Evolutionary conservation across 192 early-diverging fungal genomes (phyloP).

Genomic region (Linnemannia schmuckeri): DNA sequence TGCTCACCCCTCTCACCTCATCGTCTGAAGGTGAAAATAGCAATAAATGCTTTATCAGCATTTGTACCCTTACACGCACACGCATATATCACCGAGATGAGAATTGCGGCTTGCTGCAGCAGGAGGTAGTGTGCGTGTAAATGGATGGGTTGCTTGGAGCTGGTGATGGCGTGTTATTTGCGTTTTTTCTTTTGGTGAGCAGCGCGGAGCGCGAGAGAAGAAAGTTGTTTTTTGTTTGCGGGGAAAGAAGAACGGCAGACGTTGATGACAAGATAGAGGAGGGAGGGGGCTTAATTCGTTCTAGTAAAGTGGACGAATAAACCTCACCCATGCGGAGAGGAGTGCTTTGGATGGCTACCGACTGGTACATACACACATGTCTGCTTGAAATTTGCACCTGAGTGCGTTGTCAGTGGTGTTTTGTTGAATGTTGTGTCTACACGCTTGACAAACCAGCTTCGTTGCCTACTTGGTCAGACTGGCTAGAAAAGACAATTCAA

Average conservation of each 20-base stretch:
- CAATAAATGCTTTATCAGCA: constrained; percentile 9
- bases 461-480: neutral
- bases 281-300: neutral
- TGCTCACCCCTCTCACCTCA: no score
- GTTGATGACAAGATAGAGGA: neutral
- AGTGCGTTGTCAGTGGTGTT: neutral
- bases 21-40: neutral
- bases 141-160: neutral
- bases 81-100: neutral
- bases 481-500: neutral
- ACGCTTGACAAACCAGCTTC: no score
- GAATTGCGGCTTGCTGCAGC: neutral
- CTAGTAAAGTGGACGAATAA: neutral
- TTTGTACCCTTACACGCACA: neutral
- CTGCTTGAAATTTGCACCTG: neutral
- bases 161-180: neutral
- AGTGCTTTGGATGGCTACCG: no score
- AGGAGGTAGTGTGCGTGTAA: neutral
- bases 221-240: neutral
- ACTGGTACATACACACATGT: neutral
- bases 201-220: neutral
- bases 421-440: neutral
- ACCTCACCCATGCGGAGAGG: neutral
- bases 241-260: neutral
- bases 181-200: neutral